Percentiles rank a stretch among this genome's conserved stretches.
phyloP scores from a whole-genome alignment of 768 basidiomycete species.

The Holtermannia corniformis region DNA sequence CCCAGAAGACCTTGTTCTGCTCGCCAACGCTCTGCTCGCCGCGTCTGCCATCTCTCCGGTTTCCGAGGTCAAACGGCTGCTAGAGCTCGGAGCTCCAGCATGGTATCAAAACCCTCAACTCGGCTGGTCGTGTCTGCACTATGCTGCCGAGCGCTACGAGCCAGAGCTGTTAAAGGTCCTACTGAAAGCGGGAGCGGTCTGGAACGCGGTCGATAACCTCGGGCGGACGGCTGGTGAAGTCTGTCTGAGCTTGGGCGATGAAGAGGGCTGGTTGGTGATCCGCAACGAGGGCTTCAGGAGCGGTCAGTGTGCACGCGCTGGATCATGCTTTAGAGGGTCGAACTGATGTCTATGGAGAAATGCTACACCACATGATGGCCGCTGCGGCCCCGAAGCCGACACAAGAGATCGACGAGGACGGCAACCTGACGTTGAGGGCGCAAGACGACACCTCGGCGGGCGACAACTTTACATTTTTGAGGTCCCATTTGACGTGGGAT shows the following conservation, averaged over 20 bases:
- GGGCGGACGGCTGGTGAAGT: constrained; percentile 83
- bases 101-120: constrained; percentile 81
- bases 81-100: constrained; percentile 52
- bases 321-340: constrained; percentile 4
- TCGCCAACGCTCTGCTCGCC: constrained; percentile 17
- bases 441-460: constrained; percentile 39
- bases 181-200: constrained; percentile 72
- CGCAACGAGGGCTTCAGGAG: constrained; percentile 87
- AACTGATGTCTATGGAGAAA: constrained; percentile 21
- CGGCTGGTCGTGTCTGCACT: constrained; percentile 76
- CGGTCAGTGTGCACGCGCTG: constrained; percentile 48
- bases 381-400: constrained; percentile 22
- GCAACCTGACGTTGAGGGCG: constrained; percentile 26
- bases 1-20: constrained; percentile 14
- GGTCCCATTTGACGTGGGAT: constrained; percentile 58
- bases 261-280: constrained; percentile 62
- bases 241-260: constrained; percentile 73
- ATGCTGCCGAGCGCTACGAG: constrained; percentile 58
- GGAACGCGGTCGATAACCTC: constrained; percentile 84
- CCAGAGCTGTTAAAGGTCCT: constrained; percentile 56
- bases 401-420: constrained; percentile 3
- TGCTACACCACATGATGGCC: constrained; percentile 34
- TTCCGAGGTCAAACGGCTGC: constrained; percentile 23
- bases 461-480: constrained; percentile 52
- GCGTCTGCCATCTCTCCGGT: constrained; percentile 13